These are phyloP conservation scores for Leccinum proximum DNA, from an alignment of 1,284 basidiomycete genomes.

Conservation along the genomic window DNA sequence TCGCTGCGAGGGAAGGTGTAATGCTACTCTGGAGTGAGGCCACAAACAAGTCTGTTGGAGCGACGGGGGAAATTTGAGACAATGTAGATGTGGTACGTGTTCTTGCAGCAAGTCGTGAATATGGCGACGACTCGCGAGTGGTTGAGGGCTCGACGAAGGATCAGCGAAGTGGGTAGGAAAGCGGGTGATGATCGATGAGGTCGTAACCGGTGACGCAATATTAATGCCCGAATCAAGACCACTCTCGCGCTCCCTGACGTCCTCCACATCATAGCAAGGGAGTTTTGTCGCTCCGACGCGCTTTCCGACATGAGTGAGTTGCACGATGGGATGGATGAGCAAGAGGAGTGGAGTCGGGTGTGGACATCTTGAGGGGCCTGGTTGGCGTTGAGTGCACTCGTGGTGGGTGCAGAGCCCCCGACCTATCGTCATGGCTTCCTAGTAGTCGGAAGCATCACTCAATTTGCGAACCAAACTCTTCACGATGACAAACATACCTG, in stretches of 20 bases:
- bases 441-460: constrained; percentile 7
- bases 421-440: constrained; percentile 10
- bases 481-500: constrained; percentile 14
- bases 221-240: constrained; percentile 8
- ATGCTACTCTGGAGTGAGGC: constrained; percentile 55
- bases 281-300: constrained; percentile 36
- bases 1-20: constrained; percentile 54
- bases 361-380: constrained; percentile 17
- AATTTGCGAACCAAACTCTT: background rate
- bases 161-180: constrained; percentile 73
- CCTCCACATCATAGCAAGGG: constrained; percentile 30
- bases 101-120: constrained; percentile 79
- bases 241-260: constrained; percentile 19
- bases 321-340: constrained; percentile 32
- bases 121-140: constrained; percentile 57
- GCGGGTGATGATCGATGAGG: constrained; percentile 60
- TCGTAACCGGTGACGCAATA: constrained; percentile 12
- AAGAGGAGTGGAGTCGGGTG: constrained; percentile 23
- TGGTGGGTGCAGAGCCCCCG: constrained; percentile 15
- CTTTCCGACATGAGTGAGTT: constrained; percentile 44
- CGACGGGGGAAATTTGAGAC: constrained; percentile 74
- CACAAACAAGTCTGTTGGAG: constrained; percentile 52
- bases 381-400: constrained; percentile 7
- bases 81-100: constrained; percentile 89
- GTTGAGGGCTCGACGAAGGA: constrained; percentile 49